phyloP scores from a whole-genome alignment of 441 rosid species.

The Erodium texanum region DNA sequence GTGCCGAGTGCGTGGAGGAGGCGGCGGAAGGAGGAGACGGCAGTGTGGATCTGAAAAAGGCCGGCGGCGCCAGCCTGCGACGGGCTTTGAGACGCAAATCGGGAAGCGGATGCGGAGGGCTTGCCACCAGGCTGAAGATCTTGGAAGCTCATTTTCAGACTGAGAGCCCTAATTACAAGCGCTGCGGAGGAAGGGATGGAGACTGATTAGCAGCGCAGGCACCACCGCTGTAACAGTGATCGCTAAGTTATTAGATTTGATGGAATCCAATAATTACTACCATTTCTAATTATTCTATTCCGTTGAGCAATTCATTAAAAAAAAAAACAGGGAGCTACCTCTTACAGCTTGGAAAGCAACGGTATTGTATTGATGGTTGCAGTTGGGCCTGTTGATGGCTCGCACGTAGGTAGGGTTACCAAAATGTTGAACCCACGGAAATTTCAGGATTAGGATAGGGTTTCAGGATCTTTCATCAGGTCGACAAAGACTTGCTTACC shows the following conservation, averaged over 20 bases:
- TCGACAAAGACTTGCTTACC: too few species aligned
- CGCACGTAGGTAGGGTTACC: too few species aligned
- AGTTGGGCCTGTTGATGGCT: neutral
- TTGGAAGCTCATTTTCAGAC: conserved; percentile 49
- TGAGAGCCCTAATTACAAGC: neutral
- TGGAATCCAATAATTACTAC: neutral
- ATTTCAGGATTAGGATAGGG: too few species aligned
- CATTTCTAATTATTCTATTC: neutral
- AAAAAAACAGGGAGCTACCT: too few species aligned
- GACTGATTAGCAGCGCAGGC: neutral
- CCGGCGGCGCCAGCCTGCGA: conserved; percentile 57
- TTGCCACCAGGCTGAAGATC: conserved; percentile 34
- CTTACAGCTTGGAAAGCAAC: neutral
- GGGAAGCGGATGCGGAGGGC: conserved; percentile 15
- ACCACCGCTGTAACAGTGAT: neutral
- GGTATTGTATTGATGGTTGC: neutral
- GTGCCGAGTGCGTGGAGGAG: conserved; percentile 58
- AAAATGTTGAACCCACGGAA: too few species aligned
- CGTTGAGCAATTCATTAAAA: neutral
- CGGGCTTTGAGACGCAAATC: conserved; percentile 31
- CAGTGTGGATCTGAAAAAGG: conserved; percentile 69
- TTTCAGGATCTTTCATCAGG: too few species aligned
- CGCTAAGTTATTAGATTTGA: neutral
- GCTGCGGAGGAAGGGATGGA: neutral
- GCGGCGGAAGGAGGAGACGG: conserved; percentile 55